Conservation (phyloP, 495 filamentous ascomycete species). For the Penicillium canescens region DNA sequence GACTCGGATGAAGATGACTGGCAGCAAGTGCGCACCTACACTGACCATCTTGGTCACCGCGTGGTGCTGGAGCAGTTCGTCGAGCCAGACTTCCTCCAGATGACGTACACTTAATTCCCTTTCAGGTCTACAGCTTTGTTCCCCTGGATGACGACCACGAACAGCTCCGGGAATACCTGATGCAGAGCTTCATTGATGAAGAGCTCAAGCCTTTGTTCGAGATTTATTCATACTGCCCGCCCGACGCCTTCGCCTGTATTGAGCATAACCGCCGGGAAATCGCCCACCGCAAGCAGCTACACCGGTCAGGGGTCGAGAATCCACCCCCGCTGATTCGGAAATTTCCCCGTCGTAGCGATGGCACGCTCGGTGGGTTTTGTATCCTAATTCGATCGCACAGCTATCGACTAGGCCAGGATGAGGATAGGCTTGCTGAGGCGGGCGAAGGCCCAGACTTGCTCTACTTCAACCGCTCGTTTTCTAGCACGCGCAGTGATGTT, state of each 20-base stretch:
- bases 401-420: conserved; percentile 14
- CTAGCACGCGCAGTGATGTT: conserved; percentile 4
- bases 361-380: conserved; percentile 7
- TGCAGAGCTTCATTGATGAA: conserved; percentile 6
- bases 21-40: conserved; percentile 15
- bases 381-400: conserved; percentile 18
- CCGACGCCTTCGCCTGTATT: conserved; percentile 22
- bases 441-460: conserved; percentile 16
- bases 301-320: conserved; percentile 10
- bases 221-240: conserved; percentile 20
- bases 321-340: conserved; percentile 13
- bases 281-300: conserved; percentile 23
- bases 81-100: conserved; percentile 8
- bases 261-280: conserved; percentile 26
- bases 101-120: not conserved
- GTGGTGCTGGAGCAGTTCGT: conserved; percentile 20
- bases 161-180: conserved; percentile 18
- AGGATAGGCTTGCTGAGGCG: not conserved
- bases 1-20: not conserved
- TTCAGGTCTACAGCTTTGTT: conserved; percentile 27
- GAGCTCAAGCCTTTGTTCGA: conserved; percentile 18
- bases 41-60: conserved; percentile 16
- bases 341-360: not conserved
- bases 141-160: conserved; percentile 24
- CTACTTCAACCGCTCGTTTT: conserved; percentile 18